Base-by-base conservation (phyloP, 2,329 filamentous ascomycete species). In the Fusarium robinianum region DNA sequence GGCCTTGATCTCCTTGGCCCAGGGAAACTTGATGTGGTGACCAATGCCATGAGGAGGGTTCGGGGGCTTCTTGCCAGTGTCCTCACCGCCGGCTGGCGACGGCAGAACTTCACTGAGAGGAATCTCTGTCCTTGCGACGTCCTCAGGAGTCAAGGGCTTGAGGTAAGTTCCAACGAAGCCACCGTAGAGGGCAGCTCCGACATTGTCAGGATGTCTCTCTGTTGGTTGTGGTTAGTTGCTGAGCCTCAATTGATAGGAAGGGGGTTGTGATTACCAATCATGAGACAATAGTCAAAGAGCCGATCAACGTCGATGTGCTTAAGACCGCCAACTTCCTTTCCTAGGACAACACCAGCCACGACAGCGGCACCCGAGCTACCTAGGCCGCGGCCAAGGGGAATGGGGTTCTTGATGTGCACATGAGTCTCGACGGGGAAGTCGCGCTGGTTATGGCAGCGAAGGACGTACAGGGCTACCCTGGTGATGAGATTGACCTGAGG, bases 111-210 rank as follows among this genome's bases (percentile, higher is more conserved):
- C 94, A 56, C 88, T 91, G 21, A 96, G 80, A 5, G 94, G 94
- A 45, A 99, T 96, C 71, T 97, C 94, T 57, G 87, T 90, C 51
- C 94, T 82, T 50, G 90, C 89, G 49, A 90, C 85, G 63, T 97
- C 92, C 68, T 90, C 89, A 4, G 90, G 88, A 56, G 88, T 84
- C 55, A 97, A 78, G 48, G 95, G 92, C 72, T 95, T 95, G 49
- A 97, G 80, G 66, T 97, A 97, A 12, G 92, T 96, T 49, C 94
- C 94, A 17, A 99, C 90, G 58, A 99, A 97, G 21, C 94, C 94
- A 57, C 94, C 94, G 63, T 95, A 97, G 23, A 97, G 81, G 6
- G 94, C 91, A 10, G 94, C 94, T 45, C 91, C 94, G 37, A 99
- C 90, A 64, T 96, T 96, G 72, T 96, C 90, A 8, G 90, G 90